These are phyloP conservation scores for Candida peoriensis DNA, from an alignment of 805 yeast genomes.

Conservation along the genomic window DNA sequence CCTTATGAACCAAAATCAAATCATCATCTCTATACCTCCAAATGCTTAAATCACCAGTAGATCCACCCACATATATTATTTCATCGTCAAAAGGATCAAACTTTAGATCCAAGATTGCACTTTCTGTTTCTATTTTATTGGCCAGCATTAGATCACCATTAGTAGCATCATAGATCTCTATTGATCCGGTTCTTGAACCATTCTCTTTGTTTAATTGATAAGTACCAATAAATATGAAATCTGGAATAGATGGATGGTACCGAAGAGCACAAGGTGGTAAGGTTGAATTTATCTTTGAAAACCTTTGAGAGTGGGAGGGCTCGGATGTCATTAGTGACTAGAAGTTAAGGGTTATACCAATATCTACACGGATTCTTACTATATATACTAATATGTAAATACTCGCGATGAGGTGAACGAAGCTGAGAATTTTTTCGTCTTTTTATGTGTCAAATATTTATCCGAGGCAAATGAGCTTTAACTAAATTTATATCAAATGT, in stretches of 20 bases:
- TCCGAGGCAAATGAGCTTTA: too few species aligned
- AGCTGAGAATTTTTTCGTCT: too few species aligned
- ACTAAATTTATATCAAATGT: too few species aligned
- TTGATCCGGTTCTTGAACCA: conserved; percentile 59
- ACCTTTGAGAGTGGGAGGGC: not conserved
- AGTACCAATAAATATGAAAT: conserved; percentile 65
- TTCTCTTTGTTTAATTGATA: conserved; percentile 62
- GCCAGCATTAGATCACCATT: conserved; percentile 20
- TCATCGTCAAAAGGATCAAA: conserved; percentile 49
- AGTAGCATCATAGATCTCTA: conserved; percentile 35
- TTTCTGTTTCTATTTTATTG: conserved; percentile 32
- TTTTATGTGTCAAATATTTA: too few species aligned
- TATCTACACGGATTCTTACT: too few species aligned
- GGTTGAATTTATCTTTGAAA: conserved; percentile 9
- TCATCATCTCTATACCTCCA: conserved; percentile 45
- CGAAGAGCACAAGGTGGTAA: conserved; percentile 84
- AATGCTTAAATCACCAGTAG: conserved; percentile 66
- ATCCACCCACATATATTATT: conserved; percentile 61
- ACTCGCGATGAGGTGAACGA: too few species aligned
- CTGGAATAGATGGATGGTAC: conserved; percentile 44
- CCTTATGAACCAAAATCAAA: conserved; percentile 22
- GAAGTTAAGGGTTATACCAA: too few species aligned
- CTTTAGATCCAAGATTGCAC: conserved; percentile 78
- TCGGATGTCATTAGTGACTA: too few species aligned
- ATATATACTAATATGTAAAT: too few species aligned